Base-by-base conservation (phyloP, 805 yeast genomes). In the Cyberlindnera euphorbiiphila region DNA sequence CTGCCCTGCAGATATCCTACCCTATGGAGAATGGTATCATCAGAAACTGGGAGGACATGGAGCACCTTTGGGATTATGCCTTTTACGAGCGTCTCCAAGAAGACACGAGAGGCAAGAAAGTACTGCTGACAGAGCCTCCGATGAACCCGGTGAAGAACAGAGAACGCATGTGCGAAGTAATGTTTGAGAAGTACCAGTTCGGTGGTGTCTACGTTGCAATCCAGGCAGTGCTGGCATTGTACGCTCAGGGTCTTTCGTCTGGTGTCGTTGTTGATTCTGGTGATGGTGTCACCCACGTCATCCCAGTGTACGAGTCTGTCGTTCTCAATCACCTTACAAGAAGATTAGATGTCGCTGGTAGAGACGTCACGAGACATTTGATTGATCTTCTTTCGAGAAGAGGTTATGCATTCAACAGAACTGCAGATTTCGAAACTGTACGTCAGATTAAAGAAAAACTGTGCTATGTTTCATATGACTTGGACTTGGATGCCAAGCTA, bases 21-120 rank as follows among this genome's bases (percentile, higher is more conserved):
- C 98, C 98, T 10, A 89, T 93, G 98, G 98, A 93, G 64, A 93
- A 93, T 60, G 98, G 98, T 56, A 86, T 93, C 54, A 91, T 93
- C 60, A 83, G 81, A 58, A 87, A 89, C 62, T 93, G 98, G 98
- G 96, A 89, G 53, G 98, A 93, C 61, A 93, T 93, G 98, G 96
- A 87, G 55, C 89, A 89, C 54, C 71, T 93, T 43, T 93, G 98
- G 98, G 96, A 93, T 65, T 93, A 91, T 62, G 91, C 98, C 15
- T 91, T 93, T 62, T 85, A 83, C 66, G 95, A 91, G 53, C 77
- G 85, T 56, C 81, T 93, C 86, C 74, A 86, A 58, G 69, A 85
- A 39, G 82, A 85, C 58, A 71, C 85, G 6, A 73, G 87, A 6
- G 94, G 89, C 33, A 74, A 78, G 51, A 91, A 91, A 62, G 77